phyloP scores from a whole-genome alignment of 495 filamentous ascomycete genomes.

The Apodospora peruviana region DNA sequence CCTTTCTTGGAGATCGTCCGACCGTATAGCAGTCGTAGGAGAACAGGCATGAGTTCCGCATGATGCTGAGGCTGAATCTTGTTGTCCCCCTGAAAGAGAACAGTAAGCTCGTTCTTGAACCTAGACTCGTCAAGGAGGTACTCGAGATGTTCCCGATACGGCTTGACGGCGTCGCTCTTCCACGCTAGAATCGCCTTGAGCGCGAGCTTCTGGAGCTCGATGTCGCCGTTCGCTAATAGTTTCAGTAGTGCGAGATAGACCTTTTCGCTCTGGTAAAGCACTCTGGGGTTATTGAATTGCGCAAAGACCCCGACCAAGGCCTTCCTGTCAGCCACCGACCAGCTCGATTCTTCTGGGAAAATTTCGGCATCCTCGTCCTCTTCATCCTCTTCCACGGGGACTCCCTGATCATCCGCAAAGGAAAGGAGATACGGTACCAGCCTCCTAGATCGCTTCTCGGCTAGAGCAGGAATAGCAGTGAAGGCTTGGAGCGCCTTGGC shows the following conservation, averaged over 20 bases:
- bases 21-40: slow-evolving; percentile 85
- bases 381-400: slow-evolving; percentile 31
- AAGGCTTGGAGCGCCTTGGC: slow-evolving; percentile 77
- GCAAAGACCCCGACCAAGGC: slow-evolving; percentile 76
- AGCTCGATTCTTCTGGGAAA: slow-evolving; percentile 45
- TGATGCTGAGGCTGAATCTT: slow-evolving; percentile 70
- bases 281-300: slow-evolving; percentile 77
- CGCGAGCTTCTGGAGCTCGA: slow-evolving; percentile 77
- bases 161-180: slow-evolving; percentile 68
- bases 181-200: slow-evolving; percentile 84
- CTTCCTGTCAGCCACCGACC: slow-evolving; percentile 61
- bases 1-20: slow-evolving; percentile 78
- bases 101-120: slow-evolving; percentile 85
- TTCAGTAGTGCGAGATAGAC: slow-evolving; percentile 69
- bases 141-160: slow-evolving; percentile 80
- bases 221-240: slow-evolving; percentile 78
- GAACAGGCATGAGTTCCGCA: slow-evolving; percentile 67
- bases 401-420: slow-evolving; percentile 57
- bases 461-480: slow-evolving; percentile 62
- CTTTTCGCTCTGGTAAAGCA: slow-evolving; percentile 69
- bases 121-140: slow-evolving; percentile 86
- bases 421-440: slow-evolving; percentile 81
- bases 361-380: slow-evolving; percentile 44
- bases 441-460: slow-evolving; percentile 77
- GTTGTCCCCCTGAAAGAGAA: slow-evolving; percentile 79